phyloP scores from a whole-genome alignment of 179 eudicot genomes.

The Sideroxylon spinosum region DNA sequence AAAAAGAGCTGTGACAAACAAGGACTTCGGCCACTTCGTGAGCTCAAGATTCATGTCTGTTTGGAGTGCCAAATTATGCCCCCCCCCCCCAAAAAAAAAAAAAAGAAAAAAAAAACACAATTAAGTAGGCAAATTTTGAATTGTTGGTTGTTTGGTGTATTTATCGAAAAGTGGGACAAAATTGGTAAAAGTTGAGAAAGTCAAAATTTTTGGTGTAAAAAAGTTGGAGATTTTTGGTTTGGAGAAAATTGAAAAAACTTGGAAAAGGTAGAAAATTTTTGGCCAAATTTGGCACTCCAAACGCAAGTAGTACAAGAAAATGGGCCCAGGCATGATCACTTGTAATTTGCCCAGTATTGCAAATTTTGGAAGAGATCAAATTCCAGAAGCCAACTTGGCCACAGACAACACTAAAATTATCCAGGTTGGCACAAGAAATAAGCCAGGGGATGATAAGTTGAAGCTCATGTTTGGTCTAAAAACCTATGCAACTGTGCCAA shows the following conservation, averaged over 20 bases:
- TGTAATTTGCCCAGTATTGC: neutral
- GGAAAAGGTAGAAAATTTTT: neutral
- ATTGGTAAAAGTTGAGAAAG: too few relatives aligned
- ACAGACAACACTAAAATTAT: neutral
- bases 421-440: neutral
- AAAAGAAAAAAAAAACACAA: neutral
- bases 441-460: neutral
- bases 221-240: neutral
- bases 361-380: neutral
- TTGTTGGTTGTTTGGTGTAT: too few relatives aligned
- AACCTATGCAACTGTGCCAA: neutral
- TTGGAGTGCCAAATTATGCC: neutral
- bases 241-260: neutral
- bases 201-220: too few relatives aligned
- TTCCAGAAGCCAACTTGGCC: neutral
- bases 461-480: conserved; percentile 1
- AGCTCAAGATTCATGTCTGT: neutral
- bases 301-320: neutral
- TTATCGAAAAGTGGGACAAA: too few relatives aligned
- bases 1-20: too few relatives aligned
- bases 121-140: neutral
- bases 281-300: neutral
- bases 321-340: neutral
- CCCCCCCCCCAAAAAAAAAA: too few relatives aligned
- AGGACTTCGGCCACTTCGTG: neutral